Percentiles rank a stretch among this genome's conserved stretches.
Conservation (phyloP, 768 basidiomycete species). For the Boletus pseudo-olivaceus region DNA sequence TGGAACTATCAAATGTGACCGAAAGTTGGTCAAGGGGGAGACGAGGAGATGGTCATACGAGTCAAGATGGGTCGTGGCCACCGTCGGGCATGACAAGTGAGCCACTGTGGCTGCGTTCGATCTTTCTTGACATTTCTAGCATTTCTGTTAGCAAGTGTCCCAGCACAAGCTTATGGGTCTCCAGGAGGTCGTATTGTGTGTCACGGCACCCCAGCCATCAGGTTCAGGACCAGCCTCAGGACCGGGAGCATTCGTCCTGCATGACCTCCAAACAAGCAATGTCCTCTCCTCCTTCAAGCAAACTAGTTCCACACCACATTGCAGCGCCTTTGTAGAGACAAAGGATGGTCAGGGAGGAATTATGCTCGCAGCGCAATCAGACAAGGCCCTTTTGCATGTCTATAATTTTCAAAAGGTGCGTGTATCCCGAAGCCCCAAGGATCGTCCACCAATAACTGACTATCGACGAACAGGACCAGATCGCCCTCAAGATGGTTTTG, state of each 20-base stretch:
- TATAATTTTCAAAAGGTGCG: constrained; percentile 91
- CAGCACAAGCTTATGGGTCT: constrained; percentile 41
- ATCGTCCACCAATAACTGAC: not conserved
- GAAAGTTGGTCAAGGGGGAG: not conserved
- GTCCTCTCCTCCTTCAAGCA: constrained; percentile 88
- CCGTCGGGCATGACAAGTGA: not conserved
- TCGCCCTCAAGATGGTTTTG: constrained; percentile 78
- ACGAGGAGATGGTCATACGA: not conserved
- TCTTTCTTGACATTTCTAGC: constrained; percentile 3
- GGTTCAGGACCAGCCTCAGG: constrained; percentile 41
- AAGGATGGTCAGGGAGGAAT: constrained; percentile 75
- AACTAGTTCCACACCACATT: constrained; percentile 60
- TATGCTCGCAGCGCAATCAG: constrained; percentile 79
- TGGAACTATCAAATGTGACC: not conserved
- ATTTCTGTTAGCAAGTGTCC: not conserved
- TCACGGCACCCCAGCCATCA: constrained; percentile 46
- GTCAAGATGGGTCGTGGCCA: not conserved
- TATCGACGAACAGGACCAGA: constrained; percentile 67
- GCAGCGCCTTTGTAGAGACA: constrained; percentile 67
- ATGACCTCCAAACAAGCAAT: constrained; percentile 78
- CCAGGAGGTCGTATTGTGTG: constrained; percentile 66
- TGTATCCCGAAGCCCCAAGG: constrained; percentile 6
- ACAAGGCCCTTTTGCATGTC: constrained; percentile 84
- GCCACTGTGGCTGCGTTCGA: constrained; percentile 18
- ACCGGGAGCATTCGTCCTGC: constrained; percentile 65